Conservation (phyloP, 2,329 filamentous ascomycete species). For the Domatiomyces catenatus region DNA sequence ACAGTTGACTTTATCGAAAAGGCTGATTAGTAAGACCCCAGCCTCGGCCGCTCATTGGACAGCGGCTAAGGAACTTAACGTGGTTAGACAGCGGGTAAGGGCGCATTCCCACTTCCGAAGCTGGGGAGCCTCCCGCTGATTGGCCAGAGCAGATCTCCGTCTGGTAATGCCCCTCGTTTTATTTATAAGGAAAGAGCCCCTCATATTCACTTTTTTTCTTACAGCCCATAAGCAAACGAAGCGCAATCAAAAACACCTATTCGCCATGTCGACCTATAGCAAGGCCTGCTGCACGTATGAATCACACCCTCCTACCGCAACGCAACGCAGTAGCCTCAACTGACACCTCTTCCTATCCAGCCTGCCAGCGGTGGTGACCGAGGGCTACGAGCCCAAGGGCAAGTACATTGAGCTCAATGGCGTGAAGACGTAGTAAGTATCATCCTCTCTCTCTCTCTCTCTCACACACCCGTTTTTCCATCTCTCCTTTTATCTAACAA, state of each 20-base stretch:
- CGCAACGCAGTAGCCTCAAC: not conserved
- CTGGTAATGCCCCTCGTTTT: not conserved
- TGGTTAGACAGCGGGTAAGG: too few species aligned
- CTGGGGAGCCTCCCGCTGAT: too few species aligned
- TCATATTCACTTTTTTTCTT: not conserved
- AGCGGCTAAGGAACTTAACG: too few species aligned
- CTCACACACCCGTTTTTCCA: not conserved
- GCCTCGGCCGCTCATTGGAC: too few species aligned
- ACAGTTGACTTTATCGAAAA: too few species aligned
- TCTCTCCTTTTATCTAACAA: slow-evolving; percentile 4
- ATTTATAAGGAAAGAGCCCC: not conserved
- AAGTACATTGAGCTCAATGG: slow-evolving; percentile 44
- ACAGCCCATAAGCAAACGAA: not conserved
- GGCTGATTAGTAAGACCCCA: too few species aligned
- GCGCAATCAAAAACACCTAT: not conserved
- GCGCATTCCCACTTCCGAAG: too few species aligned
- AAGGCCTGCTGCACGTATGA: slow-evolving; percentile 32
- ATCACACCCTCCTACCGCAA: too few species aligned
- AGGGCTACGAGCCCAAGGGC: slow-evolving; percentile 41
- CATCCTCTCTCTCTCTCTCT: slow-evolving; percentile 14
- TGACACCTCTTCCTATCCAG: slow-evolving; percentile 12
- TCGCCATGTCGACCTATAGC: slow-evolving; percentile 22
- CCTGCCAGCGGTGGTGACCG: slow-evolving; percentile 27
- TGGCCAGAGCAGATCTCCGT: too few species aligned
- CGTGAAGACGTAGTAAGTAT: slow-evolving; percentile 44